Evolutionary conservation across 768 basidiomycete species (phyloP).

Genomic region (Pulveroboletus sp.): DNA sequence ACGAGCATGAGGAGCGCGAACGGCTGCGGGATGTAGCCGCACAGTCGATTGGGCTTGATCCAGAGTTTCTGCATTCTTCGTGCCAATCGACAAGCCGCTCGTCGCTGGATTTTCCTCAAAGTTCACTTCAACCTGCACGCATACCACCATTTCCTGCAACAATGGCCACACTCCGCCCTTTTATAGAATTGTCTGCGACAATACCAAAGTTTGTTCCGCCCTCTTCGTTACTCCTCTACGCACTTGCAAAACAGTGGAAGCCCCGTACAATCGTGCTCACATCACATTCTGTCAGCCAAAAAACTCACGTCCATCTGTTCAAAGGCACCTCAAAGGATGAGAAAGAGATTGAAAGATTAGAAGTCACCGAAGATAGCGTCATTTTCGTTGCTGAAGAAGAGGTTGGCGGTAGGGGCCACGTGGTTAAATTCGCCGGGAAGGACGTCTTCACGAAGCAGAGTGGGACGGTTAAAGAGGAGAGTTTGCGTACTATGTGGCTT

Average conservation of each 20-base stretch:
- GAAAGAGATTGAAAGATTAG: slow-evolving; percentile 66
- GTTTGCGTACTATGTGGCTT: slow-evolving; percentile 42
- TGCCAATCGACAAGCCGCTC: slow-evolving; percentile 16
- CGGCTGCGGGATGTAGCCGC: slow-evolving; percentile 74
- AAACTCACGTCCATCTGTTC: slow-evolving; percentile 68
- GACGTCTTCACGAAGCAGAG: slow-evolving; percentile 46
- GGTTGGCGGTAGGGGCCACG: slow-evolving; percentile 41
- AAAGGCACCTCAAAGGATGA: slow-evolving; percentile 56
- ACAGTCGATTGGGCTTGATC: slow-evolving; percentile 65
- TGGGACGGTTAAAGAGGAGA: slow-evolving; percentile 12
- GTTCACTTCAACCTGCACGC: slow-evolving; percentile 2
- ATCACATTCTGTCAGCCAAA: slow-evolving; percentile 32
- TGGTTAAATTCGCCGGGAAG: slow-evolving; percentile 65
- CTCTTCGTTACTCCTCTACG: slow-evolving; percentile 65
- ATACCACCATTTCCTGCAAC: slow-evolving; percentile 64
- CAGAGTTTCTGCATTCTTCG: slow-evolving; percentile 42
- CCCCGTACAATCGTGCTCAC: slow-evolving; percentile 57
- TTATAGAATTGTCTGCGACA: slow-evolving; percentile 46
- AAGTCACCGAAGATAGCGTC: slow-evolving; percentile 72
- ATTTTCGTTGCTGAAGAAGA: slow-evolving; percentile 65
- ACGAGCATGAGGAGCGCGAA: slow-evolving; percentile 68
- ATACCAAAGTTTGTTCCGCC: slow-evolving; percentile 69
- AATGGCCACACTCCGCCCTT: slow-evolving; percentile 44
- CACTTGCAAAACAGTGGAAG: slow-evolving; percentile 72
- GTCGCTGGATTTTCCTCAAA: slow-evolving; percentile 17